These are phyloP conservation scores for Curvularia hawaiiensis DNA, from an alignment of 2,329 filamentous ascomycete species.

Conservation along the genomic window DNA sequence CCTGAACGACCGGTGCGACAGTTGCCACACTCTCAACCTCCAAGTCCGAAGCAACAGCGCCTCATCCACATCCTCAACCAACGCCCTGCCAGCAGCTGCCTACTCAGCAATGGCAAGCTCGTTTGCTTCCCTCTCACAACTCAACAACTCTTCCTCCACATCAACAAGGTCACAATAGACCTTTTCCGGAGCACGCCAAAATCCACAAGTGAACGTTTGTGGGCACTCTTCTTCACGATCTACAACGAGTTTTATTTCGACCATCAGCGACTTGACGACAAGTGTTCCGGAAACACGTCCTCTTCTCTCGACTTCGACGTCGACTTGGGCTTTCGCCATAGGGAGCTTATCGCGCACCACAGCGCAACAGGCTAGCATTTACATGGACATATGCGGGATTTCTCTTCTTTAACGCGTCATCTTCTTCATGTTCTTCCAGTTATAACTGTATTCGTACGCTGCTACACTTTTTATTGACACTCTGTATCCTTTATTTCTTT, in stretches of 20 bases:
- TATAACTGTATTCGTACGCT: constrained; percentile 3
- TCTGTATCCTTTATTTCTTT: not conserved
- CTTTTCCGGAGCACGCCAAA: not conserved
- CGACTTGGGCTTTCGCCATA: not conserved
- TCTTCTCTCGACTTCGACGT: not conserved
- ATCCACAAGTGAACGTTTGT: constrained; percentile 1
- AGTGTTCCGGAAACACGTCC: constrained; percentile 21
- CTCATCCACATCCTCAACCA: constrained; percentile 40
- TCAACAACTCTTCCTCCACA: constrained; percentile 29
- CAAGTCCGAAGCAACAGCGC: constrained; percentile 41
- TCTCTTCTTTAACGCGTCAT: not conserved
- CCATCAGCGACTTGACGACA: constrained; percentile 29
- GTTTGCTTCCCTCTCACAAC: constrained; percentile 47
- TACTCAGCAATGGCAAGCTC: constrained; percentile 50
- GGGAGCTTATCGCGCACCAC: not conserved
- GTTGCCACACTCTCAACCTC: constrained; percentile 49
- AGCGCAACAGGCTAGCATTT: constrained; percentile 16
- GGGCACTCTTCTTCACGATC: constrained; percentile 17
- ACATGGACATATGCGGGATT: constrained; percentile 4
- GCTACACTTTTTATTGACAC: constrained; percentile 6
- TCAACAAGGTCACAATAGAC: constrained; percentile 31
- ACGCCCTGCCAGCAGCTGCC: constrained; percentile 27
- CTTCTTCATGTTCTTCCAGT: constrained; percentile 1
- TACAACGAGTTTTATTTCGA: constrained; percentile 23
- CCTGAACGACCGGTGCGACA: constrained; percentile 45